Percentiles rank a stretch among this genome's conserved stretches.
These are phyloP conservation scores for Pseudogymnoascus sp. DNA, from an alignment of 2,329 filamentous ascomycete genomes.

Conservation along the genomic window DNA sequence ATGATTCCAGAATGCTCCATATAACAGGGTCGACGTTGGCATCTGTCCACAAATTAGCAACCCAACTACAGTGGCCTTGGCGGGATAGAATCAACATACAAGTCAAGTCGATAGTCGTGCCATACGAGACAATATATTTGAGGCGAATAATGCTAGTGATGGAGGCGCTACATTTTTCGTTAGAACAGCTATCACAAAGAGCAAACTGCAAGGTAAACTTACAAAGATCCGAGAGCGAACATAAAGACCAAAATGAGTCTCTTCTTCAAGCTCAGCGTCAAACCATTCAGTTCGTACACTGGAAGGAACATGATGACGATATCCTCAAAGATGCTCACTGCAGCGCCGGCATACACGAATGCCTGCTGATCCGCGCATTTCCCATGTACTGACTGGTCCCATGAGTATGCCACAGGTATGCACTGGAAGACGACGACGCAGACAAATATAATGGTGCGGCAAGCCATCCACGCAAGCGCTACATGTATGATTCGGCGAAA, in stretches of 20 bases:
- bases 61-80: background rate
- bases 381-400: conserved; percentile 13
- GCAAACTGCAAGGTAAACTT: conserved; percentile 30
- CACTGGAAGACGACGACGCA: conserved; percentile 19
- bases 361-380: conserved; percentile 55
- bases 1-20: conserved; percentile 25
- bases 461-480: conserved; percentile 11
- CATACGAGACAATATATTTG: conserved; percentile 18
- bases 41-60: conserved; percentile 13
- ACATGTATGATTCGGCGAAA: conserved; percentile 14
- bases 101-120: conserved; percentile 17
- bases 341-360: conserved; percentile 57
- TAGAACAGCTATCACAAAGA: background rate
- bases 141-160: conserved; percentile 22
- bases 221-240: conserved; percentile 59
- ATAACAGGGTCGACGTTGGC: conserved; percentile 21
- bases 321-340: conserved; percentile 62
- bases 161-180: conserved; percentile 16
- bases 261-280: conserved; percentile 55
- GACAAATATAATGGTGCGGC: conserved; percentile 12
- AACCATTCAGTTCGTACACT: conserved; percentile 53
- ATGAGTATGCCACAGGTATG: conserved; percentile 17
- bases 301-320: conserved; percentile 56
- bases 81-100: conserved; percentile 15
- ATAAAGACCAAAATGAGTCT: conserved; percentile 59